Conservation (phyloP, 495 filamentous ascomycete genomes). For the Neurospora sp. region DNA sequence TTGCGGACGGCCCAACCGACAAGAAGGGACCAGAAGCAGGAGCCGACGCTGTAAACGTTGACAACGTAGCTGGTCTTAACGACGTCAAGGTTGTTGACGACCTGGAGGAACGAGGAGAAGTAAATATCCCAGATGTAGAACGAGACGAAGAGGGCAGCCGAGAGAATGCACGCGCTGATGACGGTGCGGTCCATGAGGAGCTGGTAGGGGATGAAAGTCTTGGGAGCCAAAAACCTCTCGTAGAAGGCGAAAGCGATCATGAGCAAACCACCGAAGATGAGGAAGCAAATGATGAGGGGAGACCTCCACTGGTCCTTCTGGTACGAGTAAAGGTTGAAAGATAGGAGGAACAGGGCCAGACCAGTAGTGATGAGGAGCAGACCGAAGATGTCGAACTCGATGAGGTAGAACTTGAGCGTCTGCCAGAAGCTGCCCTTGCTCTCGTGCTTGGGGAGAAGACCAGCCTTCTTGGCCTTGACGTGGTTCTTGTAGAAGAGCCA, state of each 20-base stretch:
- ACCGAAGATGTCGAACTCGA: constrained; percentile 53
- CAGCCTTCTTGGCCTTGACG: constrained; percentile 45
- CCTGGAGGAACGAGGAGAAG: constrained; percentile 59
- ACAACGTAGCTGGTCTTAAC: constrained; percentile 51
- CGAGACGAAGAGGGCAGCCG: constrained; percentile 46
- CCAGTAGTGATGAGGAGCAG: constrained; percentile 47
- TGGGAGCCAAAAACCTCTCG: constrained; percentile 46
- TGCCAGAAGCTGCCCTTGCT: constrained; percentile 39
- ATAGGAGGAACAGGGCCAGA: constrained; percentile 52
- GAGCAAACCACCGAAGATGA: constrained; percentile 47
- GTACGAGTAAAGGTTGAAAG: constrained; percentile 44
- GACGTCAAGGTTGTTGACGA: constrained; percentile 53
- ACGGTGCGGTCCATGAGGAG: constrained; percentile 56
- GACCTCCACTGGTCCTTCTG: constrained; percentile 37
- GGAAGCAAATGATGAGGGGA: constrained; percentile 44
- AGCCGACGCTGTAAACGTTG: constrained; percentile 61
- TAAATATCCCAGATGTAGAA: constrained; percentile 61
- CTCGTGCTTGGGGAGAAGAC: constrained; percentile 34
- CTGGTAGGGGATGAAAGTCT: constrained; percentile 49
- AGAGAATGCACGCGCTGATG: constrained; percentile 49
- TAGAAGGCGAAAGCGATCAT: constrained; percentile 49
- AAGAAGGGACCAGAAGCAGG: constrained; percentile 49
- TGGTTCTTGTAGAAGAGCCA: constrained; percentile 48
- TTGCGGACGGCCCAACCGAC: constrained; percentile 50
- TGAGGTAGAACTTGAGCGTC: constrained; percentile 42